Evolutionary conservation across 148 eudicot species (phyloP).

Genomic region (Polygonum aviculare): DNA sequence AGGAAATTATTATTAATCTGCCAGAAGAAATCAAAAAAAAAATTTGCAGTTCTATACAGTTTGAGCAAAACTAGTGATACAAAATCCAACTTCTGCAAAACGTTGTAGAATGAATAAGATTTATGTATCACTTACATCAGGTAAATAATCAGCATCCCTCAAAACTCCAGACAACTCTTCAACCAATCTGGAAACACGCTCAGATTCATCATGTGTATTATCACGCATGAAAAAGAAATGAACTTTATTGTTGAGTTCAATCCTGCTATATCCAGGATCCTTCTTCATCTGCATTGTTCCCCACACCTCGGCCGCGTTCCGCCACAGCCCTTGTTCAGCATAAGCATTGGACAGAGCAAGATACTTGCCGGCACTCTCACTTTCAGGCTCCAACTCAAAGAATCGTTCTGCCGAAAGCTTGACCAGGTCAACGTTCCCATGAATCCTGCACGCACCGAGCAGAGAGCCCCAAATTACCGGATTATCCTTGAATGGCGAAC

Average conservation of each 20-base stretch:
- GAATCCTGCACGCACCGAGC: slow-evolving; percentile 65
- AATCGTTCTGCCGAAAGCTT: slow-evolving; percentile 26
- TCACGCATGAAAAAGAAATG: slow-evolving; percentile 62
- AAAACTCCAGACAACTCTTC: slow-evolving; percentile 33
- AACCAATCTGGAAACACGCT: slow-evolving; percentile 33
- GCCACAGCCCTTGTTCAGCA: slow-evolving; percentile 27
- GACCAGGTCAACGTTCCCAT: slow-evolving; percentile 57
- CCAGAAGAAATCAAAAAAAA: not conserved
- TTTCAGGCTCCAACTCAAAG: slow-evolving; percentile 31
- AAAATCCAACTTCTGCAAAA: not conserved
- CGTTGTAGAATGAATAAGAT: not conserved
- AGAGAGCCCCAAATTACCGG: slow-evolving; percentile 78
- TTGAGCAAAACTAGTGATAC: not conserved
- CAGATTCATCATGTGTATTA: slow-evolving; percentile 46
- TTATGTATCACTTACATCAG: slow-evolving; percentile 24
- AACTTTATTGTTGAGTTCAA: slow-evolving; percentile 52
- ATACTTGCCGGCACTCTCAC: slow-evolving; percentile 36
- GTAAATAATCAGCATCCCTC: slow-evolving; percentile 37
- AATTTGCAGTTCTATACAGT: not conserved
- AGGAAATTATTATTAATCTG: not conserved
- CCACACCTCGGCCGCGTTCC: slow-evolving; percentile 26
- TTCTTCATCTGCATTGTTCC: slow-evolving; percentile 65
- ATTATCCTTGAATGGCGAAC: slow-evolving; percentile 49
- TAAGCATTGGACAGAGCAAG: slow-evolving; percentile 38
- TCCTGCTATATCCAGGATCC: slow-evolving; percentile 78